phyloP scores from a whole-genome alignment of 116 monocot genomes.

The Dioscorea cayenensis region DNA sequence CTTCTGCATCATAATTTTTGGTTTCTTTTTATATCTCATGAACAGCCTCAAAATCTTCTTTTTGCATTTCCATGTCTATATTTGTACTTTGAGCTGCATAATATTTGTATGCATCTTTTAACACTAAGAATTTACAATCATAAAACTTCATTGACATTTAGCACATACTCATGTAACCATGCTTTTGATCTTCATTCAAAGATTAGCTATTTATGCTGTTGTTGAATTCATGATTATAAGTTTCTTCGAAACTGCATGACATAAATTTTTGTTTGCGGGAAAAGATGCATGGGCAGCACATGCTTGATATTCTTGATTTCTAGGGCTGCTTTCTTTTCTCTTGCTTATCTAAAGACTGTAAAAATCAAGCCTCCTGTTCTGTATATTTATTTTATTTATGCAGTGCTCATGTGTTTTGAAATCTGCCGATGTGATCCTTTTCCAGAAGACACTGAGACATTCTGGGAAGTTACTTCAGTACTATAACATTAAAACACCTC shows the following conservation, averaged over 20 bases:
- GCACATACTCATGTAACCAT: too few relatives aligned
- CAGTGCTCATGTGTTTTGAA: conserved; percentile 87
- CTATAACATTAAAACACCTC: conserved; percentile 78
- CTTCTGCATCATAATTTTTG: too few relatives aligned
- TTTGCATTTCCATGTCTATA: too few relatives aligned
- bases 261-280: too few relatives aligned
- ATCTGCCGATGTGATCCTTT: conserved; percentile 86
- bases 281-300: neutral
- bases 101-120: too few relatives aligned
- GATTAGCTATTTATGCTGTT: neutral
- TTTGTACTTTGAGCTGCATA: too few relatives aligned
- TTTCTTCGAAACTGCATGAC: too few relatives aligned
- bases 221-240: too few relatives aligned
- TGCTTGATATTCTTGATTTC: neutral
- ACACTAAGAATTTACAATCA: too few relatives aligned
- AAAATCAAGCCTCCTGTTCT: neutral
- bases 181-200: too few relatives aligned
- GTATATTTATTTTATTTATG: conserved; percentile 2
- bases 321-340: neutral
- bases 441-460: conserved; percentile 97
- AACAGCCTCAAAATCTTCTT: too few relatives aligned
- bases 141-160: neutral
- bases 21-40: too few relatives aligned
- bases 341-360: neutral
- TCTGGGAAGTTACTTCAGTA: conserved; percentile 86